These are phyloP conservation scores for Zygotorulaspora mrakii DNA, from an alignment of 1,139 yeast species.

Conservation along the genomic window DNA sequence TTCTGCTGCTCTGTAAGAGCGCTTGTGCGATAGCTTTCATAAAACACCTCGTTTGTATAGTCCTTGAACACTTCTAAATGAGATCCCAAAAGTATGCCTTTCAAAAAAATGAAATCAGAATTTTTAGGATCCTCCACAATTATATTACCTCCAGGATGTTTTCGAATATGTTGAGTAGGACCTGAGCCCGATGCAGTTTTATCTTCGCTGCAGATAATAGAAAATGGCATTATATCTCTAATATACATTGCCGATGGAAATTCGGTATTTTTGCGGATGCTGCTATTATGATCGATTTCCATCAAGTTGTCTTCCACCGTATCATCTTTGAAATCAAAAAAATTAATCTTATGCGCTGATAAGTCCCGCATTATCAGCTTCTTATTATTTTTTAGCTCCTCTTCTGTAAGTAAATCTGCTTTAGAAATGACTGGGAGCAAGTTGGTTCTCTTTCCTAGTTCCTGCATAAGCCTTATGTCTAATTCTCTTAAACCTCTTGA, in stretches of 20 bases:
- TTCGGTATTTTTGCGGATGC: background rate
- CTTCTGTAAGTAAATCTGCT: constrained; percentile 52
- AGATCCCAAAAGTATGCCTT: constrained; percentile 67
- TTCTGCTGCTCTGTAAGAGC: constrained; percentile 10
- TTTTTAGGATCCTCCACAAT: constrained; percentile 51
- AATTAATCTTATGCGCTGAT: constrained; percentile 42
- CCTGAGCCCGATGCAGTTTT: constrained; percentile 29
- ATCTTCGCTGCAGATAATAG: constrained; percentile 45
- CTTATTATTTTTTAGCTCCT: constrained; percentile 47
- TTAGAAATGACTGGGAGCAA: constrained; percentile 56
- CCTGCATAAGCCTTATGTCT: constrained; percentile 48
- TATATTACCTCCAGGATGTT: constrained; percentile 46
- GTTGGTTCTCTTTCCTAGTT: constrained; percentile 49
- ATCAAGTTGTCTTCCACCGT: constrained; percentile 34
- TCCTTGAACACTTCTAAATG: constrained; percentile 75
- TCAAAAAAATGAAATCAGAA: constrained; percentile 63
- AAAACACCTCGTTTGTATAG: constrained; percentile 59
- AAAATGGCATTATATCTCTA: constrained; percentile 46
- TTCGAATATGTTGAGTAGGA: constrained; percentile 38
- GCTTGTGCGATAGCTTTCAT: constrained; percentile 71
- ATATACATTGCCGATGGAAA: constrained; percentile 25
- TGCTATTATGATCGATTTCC: constrained; percentile 25
- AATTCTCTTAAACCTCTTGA: constrained; percentile 50
- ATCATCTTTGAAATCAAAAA: constrained; percentile 48
- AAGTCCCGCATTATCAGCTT: constrained; percentile 45